These are phyloP conservation scores for Zygoascus meyerae DNA, from an alignment of 1,139 yeast genomes.

Conservation along the genomic window DNA sequence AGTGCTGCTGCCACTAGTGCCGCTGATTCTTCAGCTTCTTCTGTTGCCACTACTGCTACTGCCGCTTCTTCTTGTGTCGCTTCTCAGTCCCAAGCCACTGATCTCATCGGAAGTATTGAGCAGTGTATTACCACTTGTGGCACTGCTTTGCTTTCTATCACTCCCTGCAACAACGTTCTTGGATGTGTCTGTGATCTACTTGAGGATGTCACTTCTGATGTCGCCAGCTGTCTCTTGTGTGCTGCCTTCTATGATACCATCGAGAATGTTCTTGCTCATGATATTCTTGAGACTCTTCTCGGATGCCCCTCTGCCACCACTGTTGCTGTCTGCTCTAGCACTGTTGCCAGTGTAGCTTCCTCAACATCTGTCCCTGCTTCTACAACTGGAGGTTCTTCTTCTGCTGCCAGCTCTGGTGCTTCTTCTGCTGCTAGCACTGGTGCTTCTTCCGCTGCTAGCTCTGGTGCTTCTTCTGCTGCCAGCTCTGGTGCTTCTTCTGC, in stretches of 20 bases:
- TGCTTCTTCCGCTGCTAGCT: neutral
- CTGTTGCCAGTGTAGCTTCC: neutral
- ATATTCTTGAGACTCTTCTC: neutral
- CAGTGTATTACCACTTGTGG: conserved; percentile 6
- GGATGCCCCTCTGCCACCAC: conserved; percentile 9
- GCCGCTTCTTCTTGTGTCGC: conserved; percentile 1
- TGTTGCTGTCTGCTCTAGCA: neutral
- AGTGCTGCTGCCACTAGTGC: neutral
- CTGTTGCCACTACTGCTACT: neutral
- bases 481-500: neutral
- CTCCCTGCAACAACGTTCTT: conserved; percentile 1
- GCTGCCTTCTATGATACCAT: neutral
- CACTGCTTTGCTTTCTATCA: neutral
- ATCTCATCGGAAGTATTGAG: neutral
- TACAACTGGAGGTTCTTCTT: too few relatives aligned
- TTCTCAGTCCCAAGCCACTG: neutral
- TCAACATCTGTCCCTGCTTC: neutral
- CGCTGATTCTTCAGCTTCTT: neutral
- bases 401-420: neutral
- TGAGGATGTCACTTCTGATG: conserved; percentile 7
- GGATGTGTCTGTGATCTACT: conserved; percentile 7
- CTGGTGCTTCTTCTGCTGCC: neutral
- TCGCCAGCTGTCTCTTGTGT: conserved; percentile 8
- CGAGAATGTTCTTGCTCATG: neutral
- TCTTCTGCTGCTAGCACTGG: neutral